Conservation (phyloP, 495 filamentous ascomycete species). For the Podospora pseudopauciseta region DNA sequence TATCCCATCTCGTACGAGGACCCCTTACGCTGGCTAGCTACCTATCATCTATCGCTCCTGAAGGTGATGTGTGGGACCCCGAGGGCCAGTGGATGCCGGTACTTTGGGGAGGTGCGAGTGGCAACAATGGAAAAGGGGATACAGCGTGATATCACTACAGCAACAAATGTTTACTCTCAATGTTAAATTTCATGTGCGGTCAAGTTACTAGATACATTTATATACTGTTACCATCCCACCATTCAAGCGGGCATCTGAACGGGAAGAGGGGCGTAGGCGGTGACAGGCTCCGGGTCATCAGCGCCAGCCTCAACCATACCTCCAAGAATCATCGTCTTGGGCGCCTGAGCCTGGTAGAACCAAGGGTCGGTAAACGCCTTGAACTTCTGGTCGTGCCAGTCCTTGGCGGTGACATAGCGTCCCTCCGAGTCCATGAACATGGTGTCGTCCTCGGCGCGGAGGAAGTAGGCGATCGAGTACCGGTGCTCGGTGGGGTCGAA, state of each 20-base stretch:
- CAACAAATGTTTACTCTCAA: background rate
- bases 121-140: no score
- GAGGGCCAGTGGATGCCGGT: no score
- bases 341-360: conserved; percentile 42
- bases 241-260: background rate
- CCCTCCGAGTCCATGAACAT: conserved; percentile 51
- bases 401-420: conserved; percentile 43
- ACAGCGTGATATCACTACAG: background rate
- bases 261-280: conserved; percentile 6
- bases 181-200: background rate
- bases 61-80: no score
- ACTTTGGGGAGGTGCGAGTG: no score
- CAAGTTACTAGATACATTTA: background rate
- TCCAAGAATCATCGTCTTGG: conserved; percentile 43
- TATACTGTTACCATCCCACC: background rate
- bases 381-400: conserved; percentile 59
- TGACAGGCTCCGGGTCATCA: conserved; percentile 21
- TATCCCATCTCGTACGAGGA: no score
- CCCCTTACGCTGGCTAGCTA: no score
- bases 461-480: conserved; percentile 58
- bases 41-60: no score
- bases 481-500: conserved; percentile 47
- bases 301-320: conserved; percentile 46
- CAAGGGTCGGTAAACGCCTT: conserved; percentile 49
- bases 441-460: conserved; percentile 51